Base-by-base conservation (phyloP, 192 early-diverging fungal genomes). In the Umbelopsis sp. region DNA sequence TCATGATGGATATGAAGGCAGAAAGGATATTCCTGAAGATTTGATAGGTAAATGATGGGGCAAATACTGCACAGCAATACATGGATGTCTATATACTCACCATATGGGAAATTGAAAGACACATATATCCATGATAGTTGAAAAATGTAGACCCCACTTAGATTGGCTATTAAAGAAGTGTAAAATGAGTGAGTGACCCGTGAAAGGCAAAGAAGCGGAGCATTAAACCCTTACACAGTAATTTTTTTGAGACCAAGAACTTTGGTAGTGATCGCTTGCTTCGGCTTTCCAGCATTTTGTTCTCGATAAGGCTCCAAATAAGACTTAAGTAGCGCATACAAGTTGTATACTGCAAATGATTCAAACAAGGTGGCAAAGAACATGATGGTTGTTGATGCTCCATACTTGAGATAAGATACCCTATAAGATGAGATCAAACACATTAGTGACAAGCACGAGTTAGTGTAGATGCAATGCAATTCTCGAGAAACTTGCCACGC, bases 111-210 rank as follows among this genome's bases (percentile, higher is more conserved):
- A 80, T 51, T 80, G 79, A 34, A 74, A 70, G 21, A 80, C 79
- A 10, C 72, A 50, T 31, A 80, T 71, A 25, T 80, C 71, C 11
- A 66, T 80, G 14, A 80, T 76, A 4, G 73, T 71, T n/a, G 74
- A 59, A 43, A 70, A 80, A 69, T 80, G 79, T 32, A 80, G 66
- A 43, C 79, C 79, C 79, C 79, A 80, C 43, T 80, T 80, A 7
- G 79, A 80, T 70, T 72, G 45, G 32, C 77, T 79, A 51, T 56
- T 2, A 36, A 41, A 25, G 31, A 10, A n/a, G 32, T 25, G 32
- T 9, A 21, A 25, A 24, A 68, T 3, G 45, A 59, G n/a, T 31
- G 0, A 59, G 36, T 31, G 43, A 53, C 53, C 21, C 4, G 17
- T 21, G 47, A 21, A 69, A 20, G 53, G 20, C 22, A 31, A 53